A percentile compares a stretch with the other conserved stretches of the same genome.
Evolutionary conservation across 495 filamentous ascomycete species (phyloP).

Genomic region (Hypoxylon trugodes): DNA sequence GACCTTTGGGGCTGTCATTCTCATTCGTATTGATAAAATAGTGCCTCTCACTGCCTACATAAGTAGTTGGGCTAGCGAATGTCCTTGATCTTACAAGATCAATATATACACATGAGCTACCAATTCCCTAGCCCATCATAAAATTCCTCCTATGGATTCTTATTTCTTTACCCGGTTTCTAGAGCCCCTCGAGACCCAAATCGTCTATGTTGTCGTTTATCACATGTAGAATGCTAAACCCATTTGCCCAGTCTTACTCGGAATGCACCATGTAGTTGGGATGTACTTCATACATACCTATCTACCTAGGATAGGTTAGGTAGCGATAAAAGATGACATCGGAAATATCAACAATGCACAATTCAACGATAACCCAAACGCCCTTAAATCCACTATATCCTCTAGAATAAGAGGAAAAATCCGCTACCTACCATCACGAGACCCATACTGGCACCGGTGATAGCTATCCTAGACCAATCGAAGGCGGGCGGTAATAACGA

Average conservation of each 20-base stretch:
- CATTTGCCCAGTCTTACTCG: not conserved
- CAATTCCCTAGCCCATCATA: not conserved
- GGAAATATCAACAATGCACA: constrained; percentile 23
- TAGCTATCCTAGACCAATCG: constrained; percentile 42
- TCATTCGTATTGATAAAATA: too few species aligned
- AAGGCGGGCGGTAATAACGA: constrained; percentile 45
- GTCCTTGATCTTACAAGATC: too few species aligned
- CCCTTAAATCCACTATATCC: constrained; percentile 7
- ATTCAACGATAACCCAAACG: constrained; percentile 10
- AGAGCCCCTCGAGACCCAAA: not conserved
- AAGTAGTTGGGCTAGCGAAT: too few species aligned
- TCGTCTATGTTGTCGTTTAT: constrained; percentile 11
- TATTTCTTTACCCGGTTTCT: not conserved
- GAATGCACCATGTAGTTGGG: constrained; percentile 14
- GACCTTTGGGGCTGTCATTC: too few species aligned
- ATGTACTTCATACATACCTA: too few species aligned
- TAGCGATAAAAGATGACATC: not conserved
- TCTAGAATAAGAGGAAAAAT: constrained; percentile 45
- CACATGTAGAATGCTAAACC: constrained; percentile 4
- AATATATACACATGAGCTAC: too few species aligned
- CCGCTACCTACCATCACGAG: constrained; percentile 55
- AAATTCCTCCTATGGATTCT: not conserved
- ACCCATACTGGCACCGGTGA: constrained; percentile 49
- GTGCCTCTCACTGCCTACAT: too few species aligned
- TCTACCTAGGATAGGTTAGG: not conserved